Conservation (phyloP, 2,329 filamentous ascomycete genomes). For the Epichloe coenophiala region DNA sequence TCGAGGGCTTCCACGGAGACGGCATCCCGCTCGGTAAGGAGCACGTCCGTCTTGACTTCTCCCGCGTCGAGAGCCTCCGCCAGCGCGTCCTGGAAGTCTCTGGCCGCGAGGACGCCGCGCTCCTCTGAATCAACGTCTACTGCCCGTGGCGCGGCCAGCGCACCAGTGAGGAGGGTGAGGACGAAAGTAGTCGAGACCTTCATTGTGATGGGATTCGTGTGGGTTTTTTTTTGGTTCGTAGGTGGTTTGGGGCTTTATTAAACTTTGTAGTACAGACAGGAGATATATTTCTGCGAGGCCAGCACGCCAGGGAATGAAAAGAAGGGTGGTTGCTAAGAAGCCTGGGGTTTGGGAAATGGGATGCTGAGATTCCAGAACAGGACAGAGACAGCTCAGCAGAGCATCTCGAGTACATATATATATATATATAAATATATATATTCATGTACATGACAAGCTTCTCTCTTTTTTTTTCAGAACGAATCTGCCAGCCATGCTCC, state of each 20-base stretch:
- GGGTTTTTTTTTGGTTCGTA: neutral
- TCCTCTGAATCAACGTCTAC: neutral
- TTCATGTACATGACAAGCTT: no score
- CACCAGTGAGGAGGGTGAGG: conserved; percentile 5
- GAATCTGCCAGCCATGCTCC: neutral
- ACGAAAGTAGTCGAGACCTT: conserved; percentile 4
- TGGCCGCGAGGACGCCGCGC: neutral
- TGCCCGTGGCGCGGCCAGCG: conserved; percentile 4
- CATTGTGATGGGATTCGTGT: neutral
- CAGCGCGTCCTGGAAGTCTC: neutral
- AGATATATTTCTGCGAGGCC: no score
- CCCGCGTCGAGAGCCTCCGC: neutral
- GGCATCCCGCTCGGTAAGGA: neutral
- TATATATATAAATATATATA: no score
- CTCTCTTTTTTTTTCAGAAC: no score
- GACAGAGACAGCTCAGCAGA: no score
- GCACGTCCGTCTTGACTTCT: neutral
- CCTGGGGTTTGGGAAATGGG: no score
- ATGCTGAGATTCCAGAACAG: no score
- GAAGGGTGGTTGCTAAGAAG: no score
- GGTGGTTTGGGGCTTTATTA: neutral
- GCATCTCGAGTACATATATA: no score
- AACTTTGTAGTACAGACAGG: no score
- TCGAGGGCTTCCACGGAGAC: neutral
- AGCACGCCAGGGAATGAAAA: no score